phyloP scores from a whole-genome alignment of 768 basidiomycete genomes.

The Leucosporidium scottii region DNA sequence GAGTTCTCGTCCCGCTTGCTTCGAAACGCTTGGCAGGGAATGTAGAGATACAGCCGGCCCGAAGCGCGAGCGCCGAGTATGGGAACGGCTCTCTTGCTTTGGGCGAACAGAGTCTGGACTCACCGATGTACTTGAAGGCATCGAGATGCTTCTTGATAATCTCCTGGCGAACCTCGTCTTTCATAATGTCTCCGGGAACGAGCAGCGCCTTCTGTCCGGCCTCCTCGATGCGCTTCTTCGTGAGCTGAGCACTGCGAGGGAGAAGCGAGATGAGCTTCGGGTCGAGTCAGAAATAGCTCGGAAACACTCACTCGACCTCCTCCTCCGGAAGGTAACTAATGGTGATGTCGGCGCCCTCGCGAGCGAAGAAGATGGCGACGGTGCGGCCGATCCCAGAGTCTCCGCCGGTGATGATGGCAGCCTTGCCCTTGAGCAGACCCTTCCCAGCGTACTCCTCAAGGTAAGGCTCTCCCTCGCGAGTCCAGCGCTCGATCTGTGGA shows the following conservation, averaged over 20 bases:
- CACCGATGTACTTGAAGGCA: conserved; percentile 36
- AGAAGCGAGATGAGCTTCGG: neutral
- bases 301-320: conserved; percentile 47
- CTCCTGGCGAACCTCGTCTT: conserved; percentile 46
- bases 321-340: conserved; percentile 54
- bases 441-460: conserved; percentile 52
- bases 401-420: conserved; percentile 50
- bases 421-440: conserved; percentile 50
- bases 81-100: too few species aligned
- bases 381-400: conserved; percentile 43
- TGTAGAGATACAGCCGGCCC: too few species aligned
- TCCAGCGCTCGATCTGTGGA: conserved; percentile 46
- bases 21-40: too few species aligned
- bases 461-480: conserved; percentile 51
- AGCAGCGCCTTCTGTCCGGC: conserved; percentile 43
- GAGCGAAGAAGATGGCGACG: conserved; percentile 41
- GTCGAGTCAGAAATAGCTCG: neutral
- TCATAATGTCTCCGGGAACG: conserved; percentile 47
- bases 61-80: too few species aligned
- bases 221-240: conserved; percentile 48
- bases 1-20: too few species aligned
- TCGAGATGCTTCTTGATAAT: conserved; percentile 51
- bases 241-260: neutral
- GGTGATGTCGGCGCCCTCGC: conserved; percentile 47
- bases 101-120: neutral